These are phyloP conservation scores for Penicillium turbatum DNA, from an alignment of 495 filamentous ascomycete species.

Conservation along the genomic window DNA sequence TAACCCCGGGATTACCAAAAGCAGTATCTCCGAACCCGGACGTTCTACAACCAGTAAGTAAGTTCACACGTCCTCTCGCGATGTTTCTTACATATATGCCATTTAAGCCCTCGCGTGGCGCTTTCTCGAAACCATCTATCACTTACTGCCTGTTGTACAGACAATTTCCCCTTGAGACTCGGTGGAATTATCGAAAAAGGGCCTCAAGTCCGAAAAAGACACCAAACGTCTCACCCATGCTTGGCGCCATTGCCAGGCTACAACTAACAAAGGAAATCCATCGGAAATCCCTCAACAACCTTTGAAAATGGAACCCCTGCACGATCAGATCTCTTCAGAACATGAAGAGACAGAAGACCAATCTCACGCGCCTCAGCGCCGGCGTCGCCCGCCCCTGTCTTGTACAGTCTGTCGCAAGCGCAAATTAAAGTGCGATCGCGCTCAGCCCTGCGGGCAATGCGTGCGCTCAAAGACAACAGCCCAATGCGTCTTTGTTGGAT, in stretches of 20 bases:
- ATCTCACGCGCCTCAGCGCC: conserved; percentile 20
- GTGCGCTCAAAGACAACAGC: conserved; percentile 44
- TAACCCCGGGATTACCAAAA: conserved; percentile 5
- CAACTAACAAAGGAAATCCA: not conserved
- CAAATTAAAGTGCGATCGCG: conserved; percentile 68
- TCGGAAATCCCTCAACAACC: not conserved
- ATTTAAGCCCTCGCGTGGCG: not conserved
- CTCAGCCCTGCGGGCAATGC: conserved; percentile 63
- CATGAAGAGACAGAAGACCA: conserved; percentile 10
- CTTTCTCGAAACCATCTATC: not conserved
- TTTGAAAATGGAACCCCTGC: conserved; percentile 5
- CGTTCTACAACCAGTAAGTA: conserved; percentile 1
- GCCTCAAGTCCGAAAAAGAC: not conserved
- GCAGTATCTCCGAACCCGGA: conserved; percentile 18
- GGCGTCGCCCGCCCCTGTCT: conserved; percentile 38
- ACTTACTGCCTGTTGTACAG: not conserved
- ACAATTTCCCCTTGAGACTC: not conserved
- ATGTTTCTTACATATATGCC: not conserved
- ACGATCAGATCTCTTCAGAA: not conserved
- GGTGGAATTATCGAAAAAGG: not conserved
- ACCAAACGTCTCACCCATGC: conserved; percentile 1
- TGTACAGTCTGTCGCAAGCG: conserved; percentile 56
- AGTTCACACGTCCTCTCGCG: not conserved
- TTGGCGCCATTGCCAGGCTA: conserved; percentile 3
- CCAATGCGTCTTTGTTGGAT: conserved; percentile 33